Evolutionary conservation across 208 protist species (phyloP).

Genomic region (Leishmania tropica): DNA sequence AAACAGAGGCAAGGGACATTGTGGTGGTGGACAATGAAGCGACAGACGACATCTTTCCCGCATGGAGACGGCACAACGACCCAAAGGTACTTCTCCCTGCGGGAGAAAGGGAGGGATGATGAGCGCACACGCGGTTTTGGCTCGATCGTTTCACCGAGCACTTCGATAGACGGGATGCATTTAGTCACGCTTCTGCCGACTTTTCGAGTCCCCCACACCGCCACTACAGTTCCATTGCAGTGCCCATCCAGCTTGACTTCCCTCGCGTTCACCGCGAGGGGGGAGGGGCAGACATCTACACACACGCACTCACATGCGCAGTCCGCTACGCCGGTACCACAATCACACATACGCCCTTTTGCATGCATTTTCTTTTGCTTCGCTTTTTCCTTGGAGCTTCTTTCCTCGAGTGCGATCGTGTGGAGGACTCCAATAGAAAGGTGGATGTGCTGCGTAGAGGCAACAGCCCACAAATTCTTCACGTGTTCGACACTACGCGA

Average conservation of each 20-base stretch:
- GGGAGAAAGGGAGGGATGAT: background rate
- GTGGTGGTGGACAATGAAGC: background rate
- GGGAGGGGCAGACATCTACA: background rate
- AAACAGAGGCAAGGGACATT: constrained; percentile 6
- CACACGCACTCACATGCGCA: background rate
- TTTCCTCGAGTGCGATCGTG: background rate
- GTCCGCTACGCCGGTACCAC: background rate
- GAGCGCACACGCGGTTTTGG: background rate
- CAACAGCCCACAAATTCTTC: background rate
- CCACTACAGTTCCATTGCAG: background rate
- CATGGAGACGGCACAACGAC: background rate
- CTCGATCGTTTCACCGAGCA: background rate
- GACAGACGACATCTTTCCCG: background rate
- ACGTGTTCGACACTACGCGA: background rate
- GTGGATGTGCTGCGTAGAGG: background rate
- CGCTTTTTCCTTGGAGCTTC: background rate
- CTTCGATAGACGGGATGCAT: background rate
- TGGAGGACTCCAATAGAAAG: background rate
- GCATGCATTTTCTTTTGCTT: background rate
- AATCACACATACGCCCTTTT: background rate
- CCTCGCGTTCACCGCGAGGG: background rate
- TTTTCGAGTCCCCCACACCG: background rate
- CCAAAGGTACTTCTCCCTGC: background rate
- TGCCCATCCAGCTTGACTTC: background rate
- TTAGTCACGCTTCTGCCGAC: background rate